A percentile compares a stretch with the other conserved stretches of the same genome.
Conservation (phyloP, 495 filamentous ascomycete species). For the Neohortaea acidophila region DNA sequence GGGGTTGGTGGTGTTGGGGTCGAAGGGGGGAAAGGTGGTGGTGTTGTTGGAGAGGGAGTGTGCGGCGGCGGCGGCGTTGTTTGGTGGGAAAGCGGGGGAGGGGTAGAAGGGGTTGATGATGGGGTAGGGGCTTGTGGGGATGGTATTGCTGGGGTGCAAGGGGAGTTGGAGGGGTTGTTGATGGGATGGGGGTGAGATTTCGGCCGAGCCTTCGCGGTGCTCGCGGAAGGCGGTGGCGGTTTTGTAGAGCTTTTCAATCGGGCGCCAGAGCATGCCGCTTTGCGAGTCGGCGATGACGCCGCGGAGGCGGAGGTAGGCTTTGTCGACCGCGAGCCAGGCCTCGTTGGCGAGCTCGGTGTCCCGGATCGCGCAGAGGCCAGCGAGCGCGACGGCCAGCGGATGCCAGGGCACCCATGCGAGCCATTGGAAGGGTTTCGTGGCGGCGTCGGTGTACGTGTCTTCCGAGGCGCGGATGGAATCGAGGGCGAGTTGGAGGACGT, state of each 20-base stretch:
- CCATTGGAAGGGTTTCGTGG: conserved; percentile 9
- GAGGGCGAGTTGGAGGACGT: conserved; percentile 9
- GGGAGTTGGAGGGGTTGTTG: background rate
- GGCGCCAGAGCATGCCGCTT: conserved; percentile 17
- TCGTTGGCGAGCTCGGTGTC: conserved; percentile 10
- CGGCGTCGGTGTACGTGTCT: conserved; percentile 6
- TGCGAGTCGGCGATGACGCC: conserved; percentile 9
- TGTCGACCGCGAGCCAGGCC: conserved; percentile 11
- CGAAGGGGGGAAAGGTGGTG: background rate
- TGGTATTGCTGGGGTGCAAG: background rate
- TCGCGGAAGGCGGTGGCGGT: conserved; percentile 13
- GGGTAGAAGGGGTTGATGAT: conserved; percentile 1
- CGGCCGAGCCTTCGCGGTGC: background rate
- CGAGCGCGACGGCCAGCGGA: conserved; percentile 12
- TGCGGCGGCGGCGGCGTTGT: background rate
- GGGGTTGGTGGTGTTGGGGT: background rate
- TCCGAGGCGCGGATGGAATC: conserved; percentile 5
- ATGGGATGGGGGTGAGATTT: background rate
- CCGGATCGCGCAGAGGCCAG: conserved; percentile 14
- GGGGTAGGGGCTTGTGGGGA: background rate
- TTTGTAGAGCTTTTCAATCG: conserved; percentile 17
- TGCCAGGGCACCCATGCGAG: conserved; percentile 17
- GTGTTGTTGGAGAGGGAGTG: background rate
- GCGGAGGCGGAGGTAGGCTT: conserved; percentile 5
- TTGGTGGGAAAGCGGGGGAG: background rate